Evolutionary conservation across 192 early-diverging fungal genomes (phyloP).

Genomic region (Linnemannia elongata): DNA sequence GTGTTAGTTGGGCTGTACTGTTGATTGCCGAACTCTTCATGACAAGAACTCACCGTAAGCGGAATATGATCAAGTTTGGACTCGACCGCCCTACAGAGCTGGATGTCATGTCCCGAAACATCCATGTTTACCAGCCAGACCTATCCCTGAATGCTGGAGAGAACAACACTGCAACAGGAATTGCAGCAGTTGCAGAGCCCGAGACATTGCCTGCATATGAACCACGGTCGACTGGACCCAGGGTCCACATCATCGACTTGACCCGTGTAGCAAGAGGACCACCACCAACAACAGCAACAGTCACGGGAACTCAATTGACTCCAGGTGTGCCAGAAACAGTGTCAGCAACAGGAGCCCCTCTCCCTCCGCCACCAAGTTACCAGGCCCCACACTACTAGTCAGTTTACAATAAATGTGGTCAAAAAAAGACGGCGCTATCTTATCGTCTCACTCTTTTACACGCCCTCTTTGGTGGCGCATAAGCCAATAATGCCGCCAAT

Average conservation of each 20-base stretch:
- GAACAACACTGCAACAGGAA: not conserved
- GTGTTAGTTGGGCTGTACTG: constrained; percentile 6
- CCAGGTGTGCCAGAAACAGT: not conserved
- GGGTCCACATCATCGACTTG: constrained; percentile 27
- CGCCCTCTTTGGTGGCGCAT: not conserved
- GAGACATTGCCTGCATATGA: constrained; percentile 25
- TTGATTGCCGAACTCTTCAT: constrained; percentile 7
- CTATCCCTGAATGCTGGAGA: not conserved
- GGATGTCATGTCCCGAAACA: not conserved
- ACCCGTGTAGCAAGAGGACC: constrained; percentile 1
- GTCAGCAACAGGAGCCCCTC: not conserved
- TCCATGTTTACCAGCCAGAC: constrained; percentile 24
- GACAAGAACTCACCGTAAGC: constrained; percentile 10
- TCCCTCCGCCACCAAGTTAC: constrained; percentile 6
- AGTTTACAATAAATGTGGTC: too few relatives aligned
- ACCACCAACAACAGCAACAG: not conserved
- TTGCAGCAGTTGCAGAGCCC: not conserved
- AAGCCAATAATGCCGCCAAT: not conserved
- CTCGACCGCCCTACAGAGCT: not conserved
- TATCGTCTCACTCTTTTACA: not conserved
- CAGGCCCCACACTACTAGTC: not conserved
- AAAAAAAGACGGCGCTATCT: not conserved
- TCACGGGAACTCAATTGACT: too few relatives aligned
- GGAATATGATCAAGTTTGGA: not conserved
- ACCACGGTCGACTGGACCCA: constrained; percentile 12